phyloP scores from a whole-genome alignment of 345 rosid species.

The Arabidopsis arenosa region DNA sequence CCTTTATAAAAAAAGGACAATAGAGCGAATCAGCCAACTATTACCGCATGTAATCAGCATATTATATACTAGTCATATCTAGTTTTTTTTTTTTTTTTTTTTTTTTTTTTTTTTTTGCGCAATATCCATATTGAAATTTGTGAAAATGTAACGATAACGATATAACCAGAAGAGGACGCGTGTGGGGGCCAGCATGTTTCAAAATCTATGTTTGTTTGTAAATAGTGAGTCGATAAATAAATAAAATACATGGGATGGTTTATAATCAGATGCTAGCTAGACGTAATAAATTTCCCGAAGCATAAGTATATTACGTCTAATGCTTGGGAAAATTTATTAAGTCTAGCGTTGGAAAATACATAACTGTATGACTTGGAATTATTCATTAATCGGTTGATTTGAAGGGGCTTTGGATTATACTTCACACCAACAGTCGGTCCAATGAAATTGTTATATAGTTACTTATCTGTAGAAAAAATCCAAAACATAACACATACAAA shows the following conservation, averaged over 20 bases:
- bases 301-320: too few relatives aligned
- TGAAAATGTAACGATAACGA: conserved; percentile 34
- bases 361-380: not conserved
- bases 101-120: conserved; percentile 9
- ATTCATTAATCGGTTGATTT: not conserved
- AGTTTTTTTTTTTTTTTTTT: conserved; percentile 1
- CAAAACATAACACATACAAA: conserved; percentile 10
- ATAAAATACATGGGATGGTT: too few relatives aligned
- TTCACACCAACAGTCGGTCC: not conserved
- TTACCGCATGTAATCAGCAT: not conserved
- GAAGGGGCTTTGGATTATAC: not conserved
- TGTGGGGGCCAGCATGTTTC: conserved; percentile 43
- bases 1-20: not conserved
- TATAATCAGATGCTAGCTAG: too few relatives aligned
- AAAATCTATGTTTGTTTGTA: conserved; percentile 10
- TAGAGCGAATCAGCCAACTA: not conserved
- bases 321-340: not conserved
- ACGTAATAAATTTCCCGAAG: too few relatives aligned
- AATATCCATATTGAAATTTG: conserved; percentile 40
- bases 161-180: conserved; percentile 17
- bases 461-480: not conserved
- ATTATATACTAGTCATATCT: conserved; percentile 6
- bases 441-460: not conserved
- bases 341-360: not conserved
- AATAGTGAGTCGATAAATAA: not conserved